phyloP scores from a whole-genome alignment of 305 asterid species.

The Fraxinus albicans region DNA sequence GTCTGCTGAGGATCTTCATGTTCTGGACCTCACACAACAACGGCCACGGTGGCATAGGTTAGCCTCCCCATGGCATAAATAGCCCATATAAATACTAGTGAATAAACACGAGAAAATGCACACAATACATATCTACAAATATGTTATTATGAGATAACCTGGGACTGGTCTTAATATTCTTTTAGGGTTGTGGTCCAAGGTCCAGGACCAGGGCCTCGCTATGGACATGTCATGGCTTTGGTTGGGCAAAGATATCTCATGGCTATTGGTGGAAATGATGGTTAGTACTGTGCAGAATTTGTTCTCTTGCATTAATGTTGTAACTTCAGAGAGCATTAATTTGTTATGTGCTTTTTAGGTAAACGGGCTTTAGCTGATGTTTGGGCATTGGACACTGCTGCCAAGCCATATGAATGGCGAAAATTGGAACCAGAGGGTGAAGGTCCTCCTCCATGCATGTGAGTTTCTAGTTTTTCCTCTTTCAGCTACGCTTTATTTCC shows the following conservation, averaged over 20 bases:
- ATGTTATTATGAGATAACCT: slow-evolving; percentile 9
- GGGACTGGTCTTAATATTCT: slow-evolving; percentile 17
- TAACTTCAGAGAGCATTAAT: slow-evolving; percentile 17
- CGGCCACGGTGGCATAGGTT: slow-evolving; percentile 98
- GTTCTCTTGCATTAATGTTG: slow-evolving; percentile 12
- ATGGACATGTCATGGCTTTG: slow-evolving; percentile 99
- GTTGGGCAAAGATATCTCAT: slow-evolving; percentile 99
- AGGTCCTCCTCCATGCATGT: slow-evolving; percentile 99
- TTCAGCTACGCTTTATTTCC: not conserved
- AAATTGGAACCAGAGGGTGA: slow-evolving; percentile 99
- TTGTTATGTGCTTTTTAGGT: slow-evolving; percentile 50
- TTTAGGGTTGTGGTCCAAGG: slow-evolving; percentile 98
- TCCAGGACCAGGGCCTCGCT: slow-evolving; percentile 99
- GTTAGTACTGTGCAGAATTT: slow-evolving; percentile 40
- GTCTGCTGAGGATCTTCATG: slow-evolving; percentile 99
- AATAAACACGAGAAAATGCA: not conserved
- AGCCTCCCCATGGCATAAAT: slow-evolving; percentile 21
- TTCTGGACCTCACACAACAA: slow-evolving; percentile 93
- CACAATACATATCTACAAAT: not conserved
- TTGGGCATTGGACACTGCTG: slow-evolving; percentile 99
- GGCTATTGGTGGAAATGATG: slow-evolving; percentile 99
- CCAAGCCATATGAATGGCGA: slow-evolving; percentile 99
- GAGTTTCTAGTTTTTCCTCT: slow-evolving; percentile 27
- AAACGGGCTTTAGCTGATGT: slow-evolving; percentile 98
- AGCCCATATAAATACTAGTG: slow-evolving; percentile 4